Evolutionary conservation across 2,329 filamentous ascomycete species (phyloP).

Genomic region (Aureobasidium sp.): DNA sequence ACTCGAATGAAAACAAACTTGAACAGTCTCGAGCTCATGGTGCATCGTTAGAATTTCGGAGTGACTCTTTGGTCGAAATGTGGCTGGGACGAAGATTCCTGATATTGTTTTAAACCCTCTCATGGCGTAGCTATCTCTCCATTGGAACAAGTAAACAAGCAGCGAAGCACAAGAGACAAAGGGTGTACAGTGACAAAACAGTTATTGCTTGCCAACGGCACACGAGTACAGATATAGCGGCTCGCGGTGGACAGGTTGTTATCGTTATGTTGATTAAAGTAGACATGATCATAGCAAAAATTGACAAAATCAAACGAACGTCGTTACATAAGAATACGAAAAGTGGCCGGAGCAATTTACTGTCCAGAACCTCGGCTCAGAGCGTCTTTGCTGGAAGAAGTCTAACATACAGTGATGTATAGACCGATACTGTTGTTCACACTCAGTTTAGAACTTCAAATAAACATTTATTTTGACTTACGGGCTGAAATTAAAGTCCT

Average conservation of each 20-base stretch:
- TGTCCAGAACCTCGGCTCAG: background rate
- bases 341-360: background rate
- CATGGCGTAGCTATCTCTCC: too few relatives aligned
- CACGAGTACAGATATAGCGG: background rate
- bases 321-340: background rate
- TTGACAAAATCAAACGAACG: background rate
- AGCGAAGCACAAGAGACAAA: too few relatives aligned
- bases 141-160: too few relatives aligned
- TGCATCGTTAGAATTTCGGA: too few relatives aligned
- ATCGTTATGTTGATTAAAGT: background rate
- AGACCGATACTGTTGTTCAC: background rate
- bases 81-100: too few relatives aligned
- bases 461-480: background rate
- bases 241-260: background rate
- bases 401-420: constrained; percentile 8
- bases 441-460: background rate
- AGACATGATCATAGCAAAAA: background rate
- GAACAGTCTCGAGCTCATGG: too few relatives aligned
- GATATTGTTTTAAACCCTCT: too few relatives aligned
- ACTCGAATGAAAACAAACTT: background rate
- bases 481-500: constrained; percentile 51
- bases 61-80: too few relatives aligned
- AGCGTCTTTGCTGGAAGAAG: background rate
- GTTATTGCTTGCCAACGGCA: too few relatives aligned
- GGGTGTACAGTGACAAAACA: too few relatives aligned